These are phyloP conservation scores for Fraxinus greggii DNA, from an alignment of 305 asterid genomes.

Conservation along the genomic window DNA sequence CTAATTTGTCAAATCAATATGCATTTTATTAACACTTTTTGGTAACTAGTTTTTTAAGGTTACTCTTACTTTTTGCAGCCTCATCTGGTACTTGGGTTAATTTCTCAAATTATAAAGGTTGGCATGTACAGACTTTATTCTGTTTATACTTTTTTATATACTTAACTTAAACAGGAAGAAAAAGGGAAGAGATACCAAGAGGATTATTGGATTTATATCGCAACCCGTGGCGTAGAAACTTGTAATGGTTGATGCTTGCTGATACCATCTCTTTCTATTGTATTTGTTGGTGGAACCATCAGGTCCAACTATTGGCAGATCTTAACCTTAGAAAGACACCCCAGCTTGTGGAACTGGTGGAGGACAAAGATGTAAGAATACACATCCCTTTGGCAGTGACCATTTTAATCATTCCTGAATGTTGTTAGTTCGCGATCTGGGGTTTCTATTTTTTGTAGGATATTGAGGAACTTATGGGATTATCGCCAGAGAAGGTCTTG, in stretches of 20 bases:
- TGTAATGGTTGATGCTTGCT: slow-evolving; percentile 22
- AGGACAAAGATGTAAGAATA: slow-evolving; percentile 73
- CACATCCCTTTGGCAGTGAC: background rate
- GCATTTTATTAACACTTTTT: slow-evolving; percentile 9
- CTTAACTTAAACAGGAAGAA: background rate
- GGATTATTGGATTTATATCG: slow-evolving; percentile 17
- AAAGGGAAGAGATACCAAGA: background rate
- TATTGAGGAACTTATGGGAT: slow-evolving; percentile 91
- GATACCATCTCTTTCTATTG: slow-evolving; percentile 25
- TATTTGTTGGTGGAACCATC: slow-evolving; percentile 32
- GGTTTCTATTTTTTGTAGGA: slow-evolving; percentile 56
- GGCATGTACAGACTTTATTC: slow-evolving; percentile 28
- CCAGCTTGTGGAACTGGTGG: slow-evolving; percentile 90
- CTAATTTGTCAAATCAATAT: slow-evolving; percentile 20
- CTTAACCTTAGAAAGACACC: slow-evolving; percentile 97
- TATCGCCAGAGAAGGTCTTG: slow-evolving; percentile 92
- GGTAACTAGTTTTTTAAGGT: slow-evolving; percentile 15
- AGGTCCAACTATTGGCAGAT: slow-evolving; percentile 89
- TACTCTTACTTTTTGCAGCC: slow-evolving; percentile 61
- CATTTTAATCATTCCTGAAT: background rate
- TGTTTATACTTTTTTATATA: background rate
- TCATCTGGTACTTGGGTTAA: slow-evolving; percentile 90
- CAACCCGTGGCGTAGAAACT: background rate
- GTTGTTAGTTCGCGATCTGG: slow-evolving; percentile 14
- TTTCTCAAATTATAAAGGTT: slow-evolving; percentile 96